Base-by-base conservation (phyloP, 495 filamentous ascomycete species). In the Bryoglossum gracile region DNA sequence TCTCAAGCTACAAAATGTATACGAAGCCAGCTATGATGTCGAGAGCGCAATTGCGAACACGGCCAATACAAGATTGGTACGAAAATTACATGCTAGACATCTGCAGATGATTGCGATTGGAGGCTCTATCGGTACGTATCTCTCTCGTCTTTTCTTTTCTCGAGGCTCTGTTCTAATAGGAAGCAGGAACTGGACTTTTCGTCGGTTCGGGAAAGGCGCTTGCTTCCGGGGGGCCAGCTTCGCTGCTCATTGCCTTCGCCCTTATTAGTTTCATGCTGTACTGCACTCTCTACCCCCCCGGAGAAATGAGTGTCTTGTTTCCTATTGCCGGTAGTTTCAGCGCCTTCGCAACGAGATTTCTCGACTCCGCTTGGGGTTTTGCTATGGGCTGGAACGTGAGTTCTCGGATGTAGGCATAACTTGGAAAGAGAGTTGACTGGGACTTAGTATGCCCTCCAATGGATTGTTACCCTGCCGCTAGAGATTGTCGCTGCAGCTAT, bases 101-200 rank as follows among this genome's bases (percentile, higher is more conserved):
- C 63, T 95, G 54, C 89, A 95, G 72, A 95, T 95, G 89, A 95
- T 95, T 71, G 90, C 90, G 5, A 94, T 95, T 55, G 89, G 89
- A 53, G 92, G 92, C 28, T 91, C 86, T 1, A 96, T 98, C 54
- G 92, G 91, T 83, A 79, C 36, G 71, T 44, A n/a, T 55, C 18
- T 36, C 10, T 18, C 35, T 22, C 8, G 35, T 36, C 33, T 36
- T 19, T 23, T 16, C 22, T n/a, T n/a, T n/a, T n/a, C n/a, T n/a
- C 35, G 50, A 16, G 37, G 21, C 25, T 47, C 43, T 37, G 26
- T 16, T 48, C 17, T 41, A 9, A 46, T 21, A 17, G 8, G 1
- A 30, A 9, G 28, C 16, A 48, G 48, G 48, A 3, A 91, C 89
- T 32, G 90, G 89, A 56, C 71, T 96, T 4, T 95, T 96, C 61